Base-by-base conservation (phyloP, 345 rosid species). In the Salix suchowensis region DNA sequence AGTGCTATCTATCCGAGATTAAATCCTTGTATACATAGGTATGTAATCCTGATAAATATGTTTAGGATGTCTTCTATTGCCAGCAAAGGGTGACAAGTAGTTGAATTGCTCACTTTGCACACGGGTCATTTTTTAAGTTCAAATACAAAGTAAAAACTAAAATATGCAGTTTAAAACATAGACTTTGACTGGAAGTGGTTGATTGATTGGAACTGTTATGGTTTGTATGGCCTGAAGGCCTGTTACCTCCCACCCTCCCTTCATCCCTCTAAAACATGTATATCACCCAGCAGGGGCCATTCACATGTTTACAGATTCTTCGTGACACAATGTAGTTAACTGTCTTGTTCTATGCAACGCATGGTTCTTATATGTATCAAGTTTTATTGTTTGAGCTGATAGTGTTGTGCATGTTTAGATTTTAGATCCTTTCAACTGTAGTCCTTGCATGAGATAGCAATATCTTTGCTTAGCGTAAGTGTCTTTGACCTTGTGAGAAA, bases 401-500 rank as follows among this genome's bases (percentile, higher is more conserved):
- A 26, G 62, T 48, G 30, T 74, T 74, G 30, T 42, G 52, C 44
- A 9, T 40, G 44, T 44, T 44, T 44, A 44, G 16, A 14, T 44
- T 13, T 44, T 44, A 44, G 50, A 34, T 78, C 70, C 46, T 70
- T 66, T 42, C 66, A 48, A n/a, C 24, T 73, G 46, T 44, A 52
- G n/a, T 64, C 30, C 48, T 46, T 28, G 62, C 46, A 28, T 12
- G 60, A 28, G 21, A 75, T 61, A 34, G 18, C 34, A 42, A 40
- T 48, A 28, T 48, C 28, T 23, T 13, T 76, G 64, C 67, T 60
- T 61, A 61, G 28, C 34, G 0, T 19, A 6, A 50, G 15, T 26
- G 37, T 6, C 48, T 21, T 16, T 67, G 61, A 48, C 68, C 65
- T 74, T 42, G 76, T 78, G 82, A 69, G 72, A 73, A 67, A 83